Evolutionary conservation across 2,329 filamentous ascomycete species (phyloP).

Genomic region (Scleromitrula shiraiana): DNA sequence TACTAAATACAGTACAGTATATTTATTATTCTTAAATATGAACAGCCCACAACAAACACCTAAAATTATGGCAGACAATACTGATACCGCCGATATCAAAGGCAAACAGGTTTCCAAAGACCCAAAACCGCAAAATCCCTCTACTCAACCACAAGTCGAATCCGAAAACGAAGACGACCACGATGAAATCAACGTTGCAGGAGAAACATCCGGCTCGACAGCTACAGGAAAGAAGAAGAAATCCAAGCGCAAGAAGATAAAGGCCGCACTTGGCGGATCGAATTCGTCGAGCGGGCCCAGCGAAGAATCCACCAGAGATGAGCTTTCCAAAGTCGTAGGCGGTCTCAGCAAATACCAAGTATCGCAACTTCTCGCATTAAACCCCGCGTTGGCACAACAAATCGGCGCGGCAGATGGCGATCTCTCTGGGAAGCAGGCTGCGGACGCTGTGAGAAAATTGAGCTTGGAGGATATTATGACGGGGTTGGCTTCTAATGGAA

Average conservation of each 20-base stretch:
- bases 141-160: slow-evolving; percentile 33
- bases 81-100: slow-evolving; percentile 50
- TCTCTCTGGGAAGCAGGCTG: slow-evolving; percentile 33
- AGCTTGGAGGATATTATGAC: slow-evolving; percentile 67
- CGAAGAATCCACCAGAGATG: slow-evolving; percentile 37
- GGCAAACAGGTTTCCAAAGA: slow-evolving; percentile 35
- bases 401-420: slow-evolving; percentile 32
- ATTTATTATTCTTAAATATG: too few relatives aligned
- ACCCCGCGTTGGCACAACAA: slow-evolving; percentile 64
- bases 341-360: slow-evolving; percentile 49
- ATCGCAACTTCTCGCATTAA: slow-evolving; percentile 60
- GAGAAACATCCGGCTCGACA: slow-evolving; percentile 23
- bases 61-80: slow-evolving; percentile 47
- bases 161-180: slow-evolving; percentile 40
- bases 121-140: slow-evolving; percentile 9
- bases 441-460: slow-evolving; percentile 52
- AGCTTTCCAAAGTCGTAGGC: slow-evolving; percentile 35
- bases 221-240: slow-evolving; percentile 48
- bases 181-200: slow-evolving; percentile 23
- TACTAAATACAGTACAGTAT: too few relatives aligned
- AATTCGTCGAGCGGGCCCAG: slow-evolving; percentile 18
- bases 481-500: slow-evolving; percentile 66
- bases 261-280: slow-evolving; percentile 30
- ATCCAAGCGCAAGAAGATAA: slow-evolving; percentile 56
- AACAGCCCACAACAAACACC: too few relatives aligned